Percentiles rank a stretch among this genome's conserved stretches.
phyloP scores from a whole-genome alignment of 495 filamentous ascomycete genomes.

The Penicillium diatomitis region DNA sequence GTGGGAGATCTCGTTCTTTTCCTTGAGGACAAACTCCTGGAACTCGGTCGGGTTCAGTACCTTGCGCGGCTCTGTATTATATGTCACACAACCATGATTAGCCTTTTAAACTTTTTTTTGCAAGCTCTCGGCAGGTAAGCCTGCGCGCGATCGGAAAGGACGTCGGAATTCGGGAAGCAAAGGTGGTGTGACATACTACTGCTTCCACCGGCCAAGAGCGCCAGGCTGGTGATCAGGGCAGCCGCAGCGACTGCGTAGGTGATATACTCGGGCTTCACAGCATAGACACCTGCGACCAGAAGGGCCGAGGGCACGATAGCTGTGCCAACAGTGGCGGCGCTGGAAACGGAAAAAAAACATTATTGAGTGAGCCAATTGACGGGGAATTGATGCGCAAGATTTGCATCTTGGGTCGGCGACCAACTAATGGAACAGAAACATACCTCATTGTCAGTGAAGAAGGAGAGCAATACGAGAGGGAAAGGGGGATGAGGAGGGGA shows the following conservation, averaged over 20 bases:
- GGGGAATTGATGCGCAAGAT: too few species aligned
- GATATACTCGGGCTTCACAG: conserved; percentile 71
- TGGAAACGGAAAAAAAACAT: conserved; percentile 16
- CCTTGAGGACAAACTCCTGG: conserved; percentile 80
- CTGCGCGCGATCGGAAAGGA: conserved; percentile 1
- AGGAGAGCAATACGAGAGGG: not conserved
- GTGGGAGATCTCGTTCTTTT: conserved; percentile 89
- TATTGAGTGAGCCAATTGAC: not conserved
- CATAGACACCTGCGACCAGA: conserved; percentile 62
- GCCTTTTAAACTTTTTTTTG: not conserved
- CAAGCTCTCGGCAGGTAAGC: too few species aligned
- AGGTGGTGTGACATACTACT: conserved; percentile 10
- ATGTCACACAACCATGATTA: conserved; percentile 6
- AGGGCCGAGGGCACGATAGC: conserved; percentile 82
- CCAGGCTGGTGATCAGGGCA: conserved; percentile 8
- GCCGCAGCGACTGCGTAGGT: conserved; percentile 53
- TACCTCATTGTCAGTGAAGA: conserved; percentile 29
- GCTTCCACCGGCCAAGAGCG: conserved; percentile 11
- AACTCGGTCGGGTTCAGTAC: conserved; percentile 79
- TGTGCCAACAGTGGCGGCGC: conserved; percentile 48
- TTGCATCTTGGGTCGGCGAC: too few species aligned
- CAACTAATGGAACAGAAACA: not conserved
- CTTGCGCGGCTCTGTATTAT: conserved; percentile 54
- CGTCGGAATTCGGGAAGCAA: not conserved
- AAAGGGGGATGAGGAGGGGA: not conserved